Conservation (phyloP, 257 asterid species). For the Solanum bukasovii region DNA sequence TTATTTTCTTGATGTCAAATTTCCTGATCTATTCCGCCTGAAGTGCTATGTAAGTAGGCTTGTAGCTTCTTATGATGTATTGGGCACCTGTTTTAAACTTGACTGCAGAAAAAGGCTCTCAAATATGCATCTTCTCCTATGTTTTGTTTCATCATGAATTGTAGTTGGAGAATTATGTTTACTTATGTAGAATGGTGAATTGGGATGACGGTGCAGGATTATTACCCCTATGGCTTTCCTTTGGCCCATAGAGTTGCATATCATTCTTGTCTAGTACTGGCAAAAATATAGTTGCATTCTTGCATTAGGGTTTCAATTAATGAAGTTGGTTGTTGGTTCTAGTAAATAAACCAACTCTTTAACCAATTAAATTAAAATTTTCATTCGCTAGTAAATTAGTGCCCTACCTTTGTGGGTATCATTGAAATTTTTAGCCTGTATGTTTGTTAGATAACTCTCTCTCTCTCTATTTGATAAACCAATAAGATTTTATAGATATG, state of each 20-base stretch:
- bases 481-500: not conserved
- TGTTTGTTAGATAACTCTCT: not conserved
- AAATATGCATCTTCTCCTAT: not conserved
- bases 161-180: not conserved
- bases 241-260: not conserved
- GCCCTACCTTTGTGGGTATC: not conserved
- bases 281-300: not conserved
- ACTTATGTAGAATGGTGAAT: not conserved
- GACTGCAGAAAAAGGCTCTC: not conserved
- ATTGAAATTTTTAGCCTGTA: not conserved
- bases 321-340: not conserved
- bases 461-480: not conserved
- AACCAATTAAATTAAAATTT: not conserved
- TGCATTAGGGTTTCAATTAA: not conserved
- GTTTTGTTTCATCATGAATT: not conserved
- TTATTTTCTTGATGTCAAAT: not conserved
- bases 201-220: not conserved
- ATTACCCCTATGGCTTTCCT: not conserved
- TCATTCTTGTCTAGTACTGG: not conserved
- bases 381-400: not conserved
- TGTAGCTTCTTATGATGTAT: not conserved
- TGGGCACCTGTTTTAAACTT: not conserved
- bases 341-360: not conserved
- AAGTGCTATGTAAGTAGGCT: not conserved
- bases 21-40: not conserved